Evolutionary conservation across 257 asterid species (phyloP).

Genomic region (Nicotiana tomentosiformis): DNA sequence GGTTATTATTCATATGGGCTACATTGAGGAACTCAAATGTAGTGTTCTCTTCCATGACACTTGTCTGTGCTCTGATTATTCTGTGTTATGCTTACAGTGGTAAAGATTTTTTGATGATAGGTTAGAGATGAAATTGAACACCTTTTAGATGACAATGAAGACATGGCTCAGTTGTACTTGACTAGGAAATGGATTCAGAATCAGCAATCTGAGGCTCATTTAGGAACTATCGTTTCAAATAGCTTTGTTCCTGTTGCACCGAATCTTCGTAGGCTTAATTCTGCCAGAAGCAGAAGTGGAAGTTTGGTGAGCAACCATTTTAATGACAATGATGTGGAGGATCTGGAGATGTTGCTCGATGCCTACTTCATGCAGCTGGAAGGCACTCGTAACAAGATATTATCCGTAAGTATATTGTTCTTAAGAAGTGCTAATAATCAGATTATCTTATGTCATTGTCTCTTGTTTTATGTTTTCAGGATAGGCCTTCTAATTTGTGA

Average conservation of each 20-base stretch:
- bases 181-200: constrained; percentile 81
- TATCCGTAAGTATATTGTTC: constrained; percentile 60
- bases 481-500: too few relatives aligned
- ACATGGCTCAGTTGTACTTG: constrained; percentile 85
- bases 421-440: background rate
- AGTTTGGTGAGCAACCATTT: constrained; percentile 62
- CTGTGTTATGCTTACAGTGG: background rate
- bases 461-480: too few relatives aligned
- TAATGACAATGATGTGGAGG: constrained; percentile 81
- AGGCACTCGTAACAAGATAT: constrained; percentile 94
- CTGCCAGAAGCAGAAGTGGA: constrained; percentile 72
- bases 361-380: constrained; percentile 97
- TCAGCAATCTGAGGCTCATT: constrained; percentile 63
- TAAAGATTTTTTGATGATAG: constrained; percentile 31
- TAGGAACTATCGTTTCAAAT: constrained; percentile 44
- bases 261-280: constrained; percentile 61
- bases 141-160: constrained; percentile 92
- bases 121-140: constrained; percentile 99
- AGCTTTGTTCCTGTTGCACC: constrained; percentile 41
- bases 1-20: background rate
- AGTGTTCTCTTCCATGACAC: background rate
- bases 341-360: constrained; percentile 96
- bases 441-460: background rate
- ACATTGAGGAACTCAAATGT: background rate
- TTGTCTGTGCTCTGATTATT: background rate